A percentile compares a stretch with the other conserved stretches of the same genome.
Evolutionary conservation across 805 yeast species (phyloP).

Genomic region (Kazachstania kunashirensis): DNA sequence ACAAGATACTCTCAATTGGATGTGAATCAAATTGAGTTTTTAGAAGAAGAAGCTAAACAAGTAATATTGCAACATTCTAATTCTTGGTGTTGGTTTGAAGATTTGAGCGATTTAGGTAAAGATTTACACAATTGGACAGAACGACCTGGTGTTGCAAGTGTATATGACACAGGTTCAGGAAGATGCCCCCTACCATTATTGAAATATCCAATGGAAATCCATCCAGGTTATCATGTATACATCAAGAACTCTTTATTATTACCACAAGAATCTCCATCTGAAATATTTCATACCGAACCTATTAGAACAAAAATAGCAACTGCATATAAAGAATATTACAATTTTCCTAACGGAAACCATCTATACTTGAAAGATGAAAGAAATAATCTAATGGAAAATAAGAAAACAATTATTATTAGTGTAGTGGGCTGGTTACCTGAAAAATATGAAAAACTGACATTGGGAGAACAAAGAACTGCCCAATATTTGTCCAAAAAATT

Average conservation of each 20-base stretch:
- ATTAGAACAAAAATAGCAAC: conserved; percentile 28
- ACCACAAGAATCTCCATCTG: conserved; percentile 23
- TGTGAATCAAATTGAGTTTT: conserved; percentile 17
- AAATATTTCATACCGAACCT: conserved; percentile 27
- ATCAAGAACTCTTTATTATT: conserved; percentile 24
- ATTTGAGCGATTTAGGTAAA: conserved; percentile 10
- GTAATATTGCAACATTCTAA: conserved; percentile 14
- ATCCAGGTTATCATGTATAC: conserved; percentile 16
- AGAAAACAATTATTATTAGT: conserved; percentile 24
- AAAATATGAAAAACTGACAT: conserved; percentile 23
- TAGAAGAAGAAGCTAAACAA: conserved; percentile 21
- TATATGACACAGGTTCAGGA: conserved; percentile 23
- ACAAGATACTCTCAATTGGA: conserved; percentile 23
- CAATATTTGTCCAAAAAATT: conserved; percentile 22
- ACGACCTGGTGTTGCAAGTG: conserved; percentile 20
- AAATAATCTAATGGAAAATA: conserved; percentile 13
- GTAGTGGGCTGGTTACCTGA: conserved; percentile 28
- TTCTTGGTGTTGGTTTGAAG: conserved; percentile 29
- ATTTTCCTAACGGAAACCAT: conserved; percentile 31
- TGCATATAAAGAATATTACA: conserved; percentile 31
- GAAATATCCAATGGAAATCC: conserved; percentile 15
- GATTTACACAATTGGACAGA: conserved; percentile 9
- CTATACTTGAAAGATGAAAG: conserved; percentile 26
- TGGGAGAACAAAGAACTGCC: conserved; percentile 23
- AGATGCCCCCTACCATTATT: conserved; percentile 22